Percentiles rank a stretch among this genome's conserved stretches.
phyloP scores from a whole-genome alignment of 768 basidiomycete species.

The Sutorius australiensis region DNA sequence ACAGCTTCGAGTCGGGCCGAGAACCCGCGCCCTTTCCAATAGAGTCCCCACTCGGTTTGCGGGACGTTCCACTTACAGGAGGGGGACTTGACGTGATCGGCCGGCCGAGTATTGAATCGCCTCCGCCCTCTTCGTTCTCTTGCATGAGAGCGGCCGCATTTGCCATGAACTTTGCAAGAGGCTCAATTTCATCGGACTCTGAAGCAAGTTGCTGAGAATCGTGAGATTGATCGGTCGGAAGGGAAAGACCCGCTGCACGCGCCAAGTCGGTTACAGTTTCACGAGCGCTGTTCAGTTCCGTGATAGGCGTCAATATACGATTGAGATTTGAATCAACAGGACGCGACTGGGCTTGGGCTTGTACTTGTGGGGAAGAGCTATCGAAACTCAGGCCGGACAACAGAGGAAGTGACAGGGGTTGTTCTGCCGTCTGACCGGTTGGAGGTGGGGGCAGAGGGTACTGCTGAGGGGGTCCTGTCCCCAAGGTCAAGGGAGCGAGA shows the following conservation, averaged over 20 bases:
- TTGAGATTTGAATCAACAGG: conserved; percentile 18
- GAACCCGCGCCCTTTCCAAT: conserved; percentile 26
- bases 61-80: conserved; percentile 19
- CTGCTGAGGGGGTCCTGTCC: conserved; percentile 20
- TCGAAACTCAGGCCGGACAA: conserved; percentile 61
- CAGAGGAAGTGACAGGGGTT: conserved; percentile 35
- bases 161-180: conserved; percentile 15
- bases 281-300: conserved; percentile 42
- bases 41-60: conserved; percentile 37
- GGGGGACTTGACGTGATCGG: conserved; percentile 27
- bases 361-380: conserved; percentile 13
- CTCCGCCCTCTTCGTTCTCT: conserved; percentile 17
- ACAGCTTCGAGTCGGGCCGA: conserved; percentile 40
- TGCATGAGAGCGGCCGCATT: conserved; percentile 19
- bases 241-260: conserved; percentile 13
- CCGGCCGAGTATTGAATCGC: conserved; percentile 11
- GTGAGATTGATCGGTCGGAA: conserved; percentile 16
- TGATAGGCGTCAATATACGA: conserved; percentile 60
- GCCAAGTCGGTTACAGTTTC: conserved; percentile 27
- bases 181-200: conserved; percentile 27
- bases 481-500: conserved; percentile 18
- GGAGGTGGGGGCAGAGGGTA: conserved; percentile 27
- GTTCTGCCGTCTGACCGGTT: conserved; percentile 6
- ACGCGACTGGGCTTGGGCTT: conserved; percentile 10
- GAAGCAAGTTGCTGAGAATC: conserved; percentile 13